Percentiles rank a stretch among this genome's conserved stretches.
Conservation (phyloP, 2,329 filamentous ascomycete genomes). For the Sordariomycetes sp. region DNA sequence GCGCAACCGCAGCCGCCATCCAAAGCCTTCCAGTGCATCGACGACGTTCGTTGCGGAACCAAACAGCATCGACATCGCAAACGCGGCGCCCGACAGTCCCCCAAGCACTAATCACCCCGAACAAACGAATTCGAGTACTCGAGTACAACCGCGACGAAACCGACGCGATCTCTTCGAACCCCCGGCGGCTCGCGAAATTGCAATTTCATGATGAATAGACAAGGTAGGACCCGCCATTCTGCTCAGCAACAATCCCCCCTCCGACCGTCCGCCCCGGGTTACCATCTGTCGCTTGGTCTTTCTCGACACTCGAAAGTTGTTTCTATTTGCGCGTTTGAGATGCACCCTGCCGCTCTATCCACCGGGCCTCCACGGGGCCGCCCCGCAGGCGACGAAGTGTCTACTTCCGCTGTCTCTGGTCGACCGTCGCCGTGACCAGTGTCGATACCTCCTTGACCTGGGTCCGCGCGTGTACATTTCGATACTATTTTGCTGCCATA, state of each 20-base stretch:
- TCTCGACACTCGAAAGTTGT: no score
- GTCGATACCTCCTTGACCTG: no score
- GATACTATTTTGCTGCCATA: no score
- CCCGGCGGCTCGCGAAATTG: not conserved
- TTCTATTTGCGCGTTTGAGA: no score
- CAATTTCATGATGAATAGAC: conserved; percentile 45
- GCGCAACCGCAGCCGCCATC: conserved; percentile 1
- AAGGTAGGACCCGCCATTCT: conserved; percentile 35
- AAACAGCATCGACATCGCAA: conserved; percentile 2
- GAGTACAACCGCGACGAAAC: conserved; percentile 5
- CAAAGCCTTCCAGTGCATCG: conserved; percentile 4
- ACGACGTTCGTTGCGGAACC: conserved; percentile 1
- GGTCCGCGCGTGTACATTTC: no score
- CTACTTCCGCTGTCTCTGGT: no score
- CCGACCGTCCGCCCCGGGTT: not conserved
- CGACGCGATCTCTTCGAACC: conserved; percentile 13
- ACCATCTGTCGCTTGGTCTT: not conserved
- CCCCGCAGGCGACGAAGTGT: no score
- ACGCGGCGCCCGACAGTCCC: not conserved
- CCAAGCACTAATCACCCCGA: not conserved
- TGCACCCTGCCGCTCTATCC: no score
- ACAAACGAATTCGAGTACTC: not conserved
- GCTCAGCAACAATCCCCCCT: not conserved
- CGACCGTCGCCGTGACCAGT: no score
- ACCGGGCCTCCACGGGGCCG: no score